phyloP scores from a whole-genome alignment of 2,329 filamentous ascomycete species.

The Biscogniauxia mediterranea region DNA sequence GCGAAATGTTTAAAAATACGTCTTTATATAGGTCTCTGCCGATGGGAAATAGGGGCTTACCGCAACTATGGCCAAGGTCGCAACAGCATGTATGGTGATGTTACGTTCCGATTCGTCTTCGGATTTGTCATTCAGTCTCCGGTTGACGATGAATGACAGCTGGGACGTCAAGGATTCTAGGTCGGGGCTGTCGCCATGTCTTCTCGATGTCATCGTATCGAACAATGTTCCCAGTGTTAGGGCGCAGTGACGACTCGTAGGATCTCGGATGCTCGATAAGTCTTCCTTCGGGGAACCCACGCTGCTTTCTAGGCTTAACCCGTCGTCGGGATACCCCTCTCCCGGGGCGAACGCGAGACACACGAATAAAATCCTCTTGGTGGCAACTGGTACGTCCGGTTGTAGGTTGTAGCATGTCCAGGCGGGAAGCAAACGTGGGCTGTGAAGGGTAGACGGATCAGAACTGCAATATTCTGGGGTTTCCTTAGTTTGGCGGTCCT shows the following conservation, averaged over 20 bases:
- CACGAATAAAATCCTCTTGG: slow-evolving; percentile 12
- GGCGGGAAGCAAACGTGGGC: slow-evolving; percentile 6
- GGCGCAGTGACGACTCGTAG: slow-evolving; percentile 15
- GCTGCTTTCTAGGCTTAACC: background rate
- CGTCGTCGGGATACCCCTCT: background rate
- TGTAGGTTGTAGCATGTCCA: slow-evolving; percentile 14
- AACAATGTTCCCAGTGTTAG: slow-evolving; percentile 13
- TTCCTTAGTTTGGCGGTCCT: background rate
- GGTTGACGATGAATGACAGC: slow-evolving; percentile 13
- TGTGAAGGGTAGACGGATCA: background rate
- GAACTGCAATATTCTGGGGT: background rate
- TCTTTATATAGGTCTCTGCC: background rate
- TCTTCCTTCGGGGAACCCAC: background rate
- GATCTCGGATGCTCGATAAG: slow-evolving; percentile 9
- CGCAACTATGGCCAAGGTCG: slow-evolving; percentile 14
- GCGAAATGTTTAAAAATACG: too few species aligned
- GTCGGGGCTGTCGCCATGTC: background rate
- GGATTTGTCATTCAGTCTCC: slow-evolving; percentile 10
- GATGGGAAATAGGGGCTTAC: slow-evolving; percentile 4
- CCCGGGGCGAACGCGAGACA: slow-evolving; percentile 9
- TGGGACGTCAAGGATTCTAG: slow-evolving; percentile 9
- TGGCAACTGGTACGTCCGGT: background rate
- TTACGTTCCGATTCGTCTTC: slow-evolving; percentile 2
- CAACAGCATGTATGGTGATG: slow-evolving; percentile 15
- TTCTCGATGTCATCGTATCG: slow-evolving; percentile 8